These are phyloP conservation scores for Aspergillus nanangensis DNA, from an alignment of 495 filamentous ascomycete species.

Conservation along the genomic window DNA sequence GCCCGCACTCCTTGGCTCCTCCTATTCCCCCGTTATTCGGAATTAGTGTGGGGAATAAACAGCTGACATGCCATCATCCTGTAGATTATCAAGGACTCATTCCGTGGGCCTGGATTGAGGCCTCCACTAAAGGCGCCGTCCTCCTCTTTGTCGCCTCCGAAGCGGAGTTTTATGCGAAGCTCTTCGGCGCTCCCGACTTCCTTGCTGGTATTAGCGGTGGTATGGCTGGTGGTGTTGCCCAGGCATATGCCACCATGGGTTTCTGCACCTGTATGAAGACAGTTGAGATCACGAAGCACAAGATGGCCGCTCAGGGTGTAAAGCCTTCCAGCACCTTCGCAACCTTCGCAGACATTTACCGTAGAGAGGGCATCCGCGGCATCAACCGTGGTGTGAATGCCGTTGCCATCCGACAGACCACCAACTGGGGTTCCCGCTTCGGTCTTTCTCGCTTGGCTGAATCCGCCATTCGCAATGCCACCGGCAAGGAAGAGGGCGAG, in stretches of 20 bases:
- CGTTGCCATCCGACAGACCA: slow-evolving; percentile 96
- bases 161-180: slow-evolving; percentile 87
- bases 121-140: slow-evolving; percentile 98
- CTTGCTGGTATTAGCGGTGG: slow-evolving; percentile 83
- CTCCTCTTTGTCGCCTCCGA: slow-evolving; percentile 98
- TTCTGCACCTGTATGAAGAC: slow-evolving; percentile 99
- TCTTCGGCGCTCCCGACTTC: slow-evolving; percentile 80
- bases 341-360: slow-evolving; percentile 97
- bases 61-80: slow-evolving; percentile 9
- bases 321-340: slow-evolving; percentile 83
- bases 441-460: slow-evolving; percentile 89
- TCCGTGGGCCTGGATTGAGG: slow-evolving; percentile 99
- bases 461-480: slow-evolving; percentile 74
- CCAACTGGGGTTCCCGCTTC: slow-evolving; percentile 97
- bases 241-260: slow-evolving; percentile 98
- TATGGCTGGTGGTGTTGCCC: slow-evolving; percentile 90
- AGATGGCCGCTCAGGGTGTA: slow-evolving; percentile 76
- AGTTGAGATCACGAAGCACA: slow-evolving; percentile 98
- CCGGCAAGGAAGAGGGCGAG: slow-evolving; percentile 73
- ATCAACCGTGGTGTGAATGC: slow-evolving; percentile 99
- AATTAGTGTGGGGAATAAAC: slow-evolving; percentile 17
- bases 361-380: slow-evolving; percentile 86
- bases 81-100: slow-evolving; percentile 99
- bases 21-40: neutral
- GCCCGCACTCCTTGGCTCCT: slow-evolving; percentile 5